Evolutionary conservation across 139 green algal genomes (phyloP).

Genomic region (Chlamydomonas schloesseri): DNA sequence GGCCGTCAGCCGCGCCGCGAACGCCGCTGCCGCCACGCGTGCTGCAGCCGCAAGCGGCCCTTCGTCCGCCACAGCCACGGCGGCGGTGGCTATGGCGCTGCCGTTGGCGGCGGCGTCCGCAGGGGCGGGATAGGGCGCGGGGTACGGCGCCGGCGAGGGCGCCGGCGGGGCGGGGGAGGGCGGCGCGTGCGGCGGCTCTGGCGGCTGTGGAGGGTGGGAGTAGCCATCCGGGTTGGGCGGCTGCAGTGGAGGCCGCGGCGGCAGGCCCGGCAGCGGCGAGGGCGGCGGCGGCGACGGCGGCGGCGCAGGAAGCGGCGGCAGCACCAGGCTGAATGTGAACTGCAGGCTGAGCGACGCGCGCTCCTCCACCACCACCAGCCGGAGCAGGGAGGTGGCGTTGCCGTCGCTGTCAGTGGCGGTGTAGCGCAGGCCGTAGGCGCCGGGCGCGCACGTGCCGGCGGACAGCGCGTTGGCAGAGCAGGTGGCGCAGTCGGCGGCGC

Average conservation of each 20-base stretch:
- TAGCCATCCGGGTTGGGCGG: too few relatives aligned
- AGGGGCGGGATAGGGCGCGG: too few relatives aligned
- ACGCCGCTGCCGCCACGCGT: not conserved
- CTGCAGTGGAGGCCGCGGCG: too few relatives aligned
- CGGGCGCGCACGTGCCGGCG: slow-evolving; percentile 15
- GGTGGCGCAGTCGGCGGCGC: not conserved
- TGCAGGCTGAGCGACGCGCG: not conserved
- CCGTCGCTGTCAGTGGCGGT: not conserved
- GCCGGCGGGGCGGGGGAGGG: too few relatives aligned
- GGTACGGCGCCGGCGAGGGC: too few relatives aligned
- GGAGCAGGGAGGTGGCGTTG: slow-evolving; percentile 1
- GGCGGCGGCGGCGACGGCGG: not conserved
- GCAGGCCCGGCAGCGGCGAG: not conserved
- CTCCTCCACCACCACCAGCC: slow-evolving; percentile 20
- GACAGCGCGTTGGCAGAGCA: slow-evolving; percentile 14
- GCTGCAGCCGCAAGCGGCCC: not conserved
- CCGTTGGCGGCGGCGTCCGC: too few relatives aligned
- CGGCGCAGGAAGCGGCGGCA: not conserved
- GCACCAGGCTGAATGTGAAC: not conserved
- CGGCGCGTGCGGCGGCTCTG: too few relatives aligned
- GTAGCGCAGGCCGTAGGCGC: slow-evolving; percentile 33
- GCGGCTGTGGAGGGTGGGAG: too few relatives aligned
- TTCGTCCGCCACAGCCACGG: too few relatives aligned
- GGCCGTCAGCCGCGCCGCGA: not conserved
- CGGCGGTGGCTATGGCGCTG: not conserved